phyloP scores from a whole-genome alignment of 2,329 filamentous ascomycete genomes.

The Nothophaeocryptopus gaeumannii region DNA sequence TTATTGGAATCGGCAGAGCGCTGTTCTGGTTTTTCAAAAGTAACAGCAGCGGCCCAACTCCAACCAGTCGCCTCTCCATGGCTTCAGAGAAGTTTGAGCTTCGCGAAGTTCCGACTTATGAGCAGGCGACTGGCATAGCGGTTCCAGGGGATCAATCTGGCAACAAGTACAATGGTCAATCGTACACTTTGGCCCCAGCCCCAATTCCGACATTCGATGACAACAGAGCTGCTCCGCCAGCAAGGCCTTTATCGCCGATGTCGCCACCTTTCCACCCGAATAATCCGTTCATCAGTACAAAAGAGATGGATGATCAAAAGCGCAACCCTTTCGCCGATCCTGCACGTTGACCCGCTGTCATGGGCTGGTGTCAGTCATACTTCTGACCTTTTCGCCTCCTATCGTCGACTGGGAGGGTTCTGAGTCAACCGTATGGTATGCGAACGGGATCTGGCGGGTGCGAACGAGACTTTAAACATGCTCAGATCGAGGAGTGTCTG shows the following conservation, averaged over 20 bases:
- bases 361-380: conserved; percentile 35
- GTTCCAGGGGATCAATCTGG: conserved; percentile 41
- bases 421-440: conserved; percentile 39
- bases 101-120: conserved; percentile 37
- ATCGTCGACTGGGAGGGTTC: conserved; percentile 36
- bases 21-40: conserved; percentile 58
- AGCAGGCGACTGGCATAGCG: conserved; percentile 32
- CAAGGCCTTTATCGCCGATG: conserved; percentile 32
- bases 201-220: conserved; percentile 44
- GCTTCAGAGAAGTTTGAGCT: conserved; percentile 20
- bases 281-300: conserved; percentile 30
- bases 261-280: conserved; percentile 32
- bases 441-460: conserved; percentile 26
- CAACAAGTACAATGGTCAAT: conserved; percentile 43
- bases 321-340: conserved; percentile 42
- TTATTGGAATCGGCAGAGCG: conserved; percentile 70
- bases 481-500: conserved; percentile 31
- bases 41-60: conserved; percentile 31
- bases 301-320: conserved; percentile 27
- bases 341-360: conserved; percentile 39
- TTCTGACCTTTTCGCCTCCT: conserved; percentile 46
- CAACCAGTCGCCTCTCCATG: conserved; percentile 9
- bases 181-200: conserved; percentile 46
- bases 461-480: conserved; percentile 36
- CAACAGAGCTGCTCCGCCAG: conserved; percentile 28